Percentiles rank a stretch among this genome's conserved stretches.
Evolutionary conservation across 176 grass and related monocot genomes (phyloP).

Genomic region (Tuctoria greenei): DNA sequence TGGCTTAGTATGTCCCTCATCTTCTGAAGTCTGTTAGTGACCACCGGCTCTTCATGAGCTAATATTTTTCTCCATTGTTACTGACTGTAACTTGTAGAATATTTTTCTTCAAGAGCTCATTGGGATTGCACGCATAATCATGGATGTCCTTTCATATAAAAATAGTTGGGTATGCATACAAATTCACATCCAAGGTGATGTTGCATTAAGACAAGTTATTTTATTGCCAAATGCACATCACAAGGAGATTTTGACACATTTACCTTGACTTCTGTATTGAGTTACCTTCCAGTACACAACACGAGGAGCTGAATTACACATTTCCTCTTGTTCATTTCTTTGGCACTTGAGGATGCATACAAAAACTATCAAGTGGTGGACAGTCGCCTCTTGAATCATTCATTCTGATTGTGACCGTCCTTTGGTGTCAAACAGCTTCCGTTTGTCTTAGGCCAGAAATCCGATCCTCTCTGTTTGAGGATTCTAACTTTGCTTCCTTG

Average conservation of each 20-base stretch:
- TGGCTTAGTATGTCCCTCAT: background rate
- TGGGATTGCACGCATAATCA: background rate
- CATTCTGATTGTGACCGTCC: conserved; percentile 17
- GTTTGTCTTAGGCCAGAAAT: background rate
- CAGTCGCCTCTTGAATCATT: conserved; percentile 25
- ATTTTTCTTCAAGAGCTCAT: background rate
- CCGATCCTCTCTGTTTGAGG: background rate
- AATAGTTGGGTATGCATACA: background rate
- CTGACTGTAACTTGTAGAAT: background rate
- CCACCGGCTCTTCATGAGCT: background rate
- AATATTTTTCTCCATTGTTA: background rate
- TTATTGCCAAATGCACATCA: background rate
- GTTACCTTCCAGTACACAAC: background rate
- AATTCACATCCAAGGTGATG: background rate
- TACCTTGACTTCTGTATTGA: background rate
- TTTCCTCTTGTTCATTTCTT: background rate
- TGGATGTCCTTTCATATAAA: conserved; percentile 12
- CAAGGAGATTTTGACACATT: background rate
- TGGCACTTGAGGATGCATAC: background rate
- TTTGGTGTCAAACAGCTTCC: conserved; percentile 6
- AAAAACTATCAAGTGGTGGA: background rate
- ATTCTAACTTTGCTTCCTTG: background rate
- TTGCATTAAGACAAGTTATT: background rate
- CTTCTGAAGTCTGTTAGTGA: conserved; percentile 5
- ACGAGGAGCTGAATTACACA: background rate